These are phyloP conservation scores for Agaricales sp. DNA, from an alignment of 1,284 basidiomycete genomes.

Conservation along the genomic window DNA sequence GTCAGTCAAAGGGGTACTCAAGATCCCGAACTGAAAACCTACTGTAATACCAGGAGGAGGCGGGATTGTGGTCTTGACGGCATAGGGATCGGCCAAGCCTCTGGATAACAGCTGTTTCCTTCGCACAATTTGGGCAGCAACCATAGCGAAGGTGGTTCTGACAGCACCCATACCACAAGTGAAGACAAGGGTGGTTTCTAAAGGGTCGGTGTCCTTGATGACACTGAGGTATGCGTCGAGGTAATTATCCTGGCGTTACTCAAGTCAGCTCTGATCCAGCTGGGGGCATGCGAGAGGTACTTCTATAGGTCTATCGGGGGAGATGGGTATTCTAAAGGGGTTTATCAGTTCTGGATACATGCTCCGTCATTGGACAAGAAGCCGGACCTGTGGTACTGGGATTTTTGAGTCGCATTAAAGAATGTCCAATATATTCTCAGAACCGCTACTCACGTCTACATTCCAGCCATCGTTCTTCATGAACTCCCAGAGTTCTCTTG, in stretches of 20 bases:
- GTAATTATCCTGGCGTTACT: conserved; percentile 90
- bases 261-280: conserved; percentile 6
- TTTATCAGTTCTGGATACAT: background rate
- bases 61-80: too few relatives aligned
- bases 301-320: conserved; percentile 82
- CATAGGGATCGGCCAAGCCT: background rate
- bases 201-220: conserved; percentile 75
- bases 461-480: conserved; percentile 83
- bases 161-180: conserved; percentile 98
- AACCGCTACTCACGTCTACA: conserved; percentile 54
- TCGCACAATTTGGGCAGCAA: conserved; percentile 83
- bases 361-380: background rate
- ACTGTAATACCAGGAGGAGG: too few relatives aligned
- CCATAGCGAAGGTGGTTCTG: conserved; percentile 96
- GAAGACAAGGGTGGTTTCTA: conserved; percentile 81
- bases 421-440: too few relatives aligned
- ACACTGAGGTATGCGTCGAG: conserved; percentile 88
- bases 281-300: too few relatives aligned
- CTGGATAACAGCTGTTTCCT: conserved; percentile 52
- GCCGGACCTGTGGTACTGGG: conserved; percentile 56
- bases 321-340: conserved; percentile 76
- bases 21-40: background rate
- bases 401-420: conserved; percentile 5
- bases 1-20: too few relatives aligned
- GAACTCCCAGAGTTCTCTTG: conserved; percentile 77